A percentile compares a stretch with the other conserved stretches of the same genome.
These are phyloP conservation scores for Yamadazyma diddensiae DNA, from an alignment of 1,139 yeast species.

Conservation along the genomic window DNA sequence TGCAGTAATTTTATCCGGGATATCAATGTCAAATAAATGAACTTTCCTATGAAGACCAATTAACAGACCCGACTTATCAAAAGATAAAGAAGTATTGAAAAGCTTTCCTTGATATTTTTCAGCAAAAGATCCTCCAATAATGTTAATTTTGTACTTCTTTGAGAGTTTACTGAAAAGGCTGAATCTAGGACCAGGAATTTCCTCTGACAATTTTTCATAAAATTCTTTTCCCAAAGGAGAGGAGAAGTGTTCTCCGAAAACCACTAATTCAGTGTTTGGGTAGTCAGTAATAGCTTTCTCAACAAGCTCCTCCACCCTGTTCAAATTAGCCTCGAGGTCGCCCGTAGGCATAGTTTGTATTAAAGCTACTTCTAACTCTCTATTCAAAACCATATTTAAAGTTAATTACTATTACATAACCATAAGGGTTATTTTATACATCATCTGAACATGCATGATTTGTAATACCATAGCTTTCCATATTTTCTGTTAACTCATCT, in stretches of 20 bases:
- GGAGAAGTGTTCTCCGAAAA: conserved; percentile 21
- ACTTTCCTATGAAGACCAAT: conserved; percentile 70
- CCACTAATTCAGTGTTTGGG: conserved; percentile 28
- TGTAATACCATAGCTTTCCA: too few species aligned
- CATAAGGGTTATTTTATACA: too few species aligned
- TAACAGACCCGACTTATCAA: conserved; percentile 58
- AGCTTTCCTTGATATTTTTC: conserved; percentile 16
- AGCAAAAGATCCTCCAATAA: conserved; percentile 26
- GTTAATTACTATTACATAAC: too few species aligned
- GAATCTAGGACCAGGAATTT: conserved; percentile 23
- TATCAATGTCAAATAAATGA: conserved; percentile 81
- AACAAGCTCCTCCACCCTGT: conserved; percentile 48
- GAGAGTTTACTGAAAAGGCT: conserved; percentile 19
- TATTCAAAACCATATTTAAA: conserved; percentile 3
- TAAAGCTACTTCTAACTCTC: conserved; percentile 56
- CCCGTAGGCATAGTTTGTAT: conserved; percentile 71
- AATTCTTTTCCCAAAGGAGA: conserved; percentile 18
- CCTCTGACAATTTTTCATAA: conserved; percentile 19
- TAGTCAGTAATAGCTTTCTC: conserved; percentile 47
- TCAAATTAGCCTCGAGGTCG: conserved; percentile 55
- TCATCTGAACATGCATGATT: too few species aligned
- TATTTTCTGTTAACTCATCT: too few species aligned
- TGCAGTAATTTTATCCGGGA: conserved; percentile 63
- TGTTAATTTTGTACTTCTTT: conserved; percentile 18
- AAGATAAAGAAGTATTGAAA: conserved; percentile 24